Percentiles rank a stretch among this genome's conserved stretches.
Evolutionary conservation across 2,329 filamentous ascomycete genomes (phyloP).

Genomic region (Bipolaris gigantea): DNA sequence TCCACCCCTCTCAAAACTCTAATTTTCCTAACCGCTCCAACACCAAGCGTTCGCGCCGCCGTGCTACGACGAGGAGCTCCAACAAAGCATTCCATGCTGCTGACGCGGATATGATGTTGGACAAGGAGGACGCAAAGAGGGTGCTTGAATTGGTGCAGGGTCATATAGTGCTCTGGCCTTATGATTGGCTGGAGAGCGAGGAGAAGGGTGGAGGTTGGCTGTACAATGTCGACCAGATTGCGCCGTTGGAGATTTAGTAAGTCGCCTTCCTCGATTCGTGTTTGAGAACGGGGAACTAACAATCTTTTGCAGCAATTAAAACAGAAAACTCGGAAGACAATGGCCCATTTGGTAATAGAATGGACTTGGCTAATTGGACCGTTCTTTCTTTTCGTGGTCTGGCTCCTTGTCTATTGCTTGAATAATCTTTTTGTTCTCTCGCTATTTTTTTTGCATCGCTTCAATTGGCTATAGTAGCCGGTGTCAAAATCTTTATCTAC

Average conservation of each 20-base stretch:
- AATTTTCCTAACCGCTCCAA: constrained; percentile 12
- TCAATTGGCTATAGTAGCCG: neutral
- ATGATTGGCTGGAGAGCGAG: constrained; percentile 84
- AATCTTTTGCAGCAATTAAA: neutral
- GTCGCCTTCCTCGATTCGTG: neutral
- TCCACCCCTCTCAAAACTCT: constrained; percentile 8
- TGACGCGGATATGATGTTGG: constrained; percentile 70
- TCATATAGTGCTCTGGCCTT: constrained; percentile 86
- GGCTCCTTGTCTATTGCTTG: neutral
- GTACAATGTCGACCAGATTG: constrained; percentile 93
- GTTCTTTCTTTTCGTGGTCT: neutral
- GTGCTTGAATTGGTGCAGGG: constrained; percentile 82
- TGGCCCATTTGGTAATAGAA: neutral
- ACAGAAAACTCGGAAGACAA: neutral
- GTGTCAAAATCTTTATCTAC: neutral
- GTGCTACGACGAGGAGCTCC: constrained; percentile 71
- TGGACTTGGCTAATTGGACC: neutral
- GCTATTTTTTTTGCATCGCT: neutral
- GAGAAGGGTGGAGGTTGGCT: constrained; percentile 95
- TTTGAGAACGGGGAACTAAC: neutral
- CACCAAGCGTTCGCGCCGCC: constrained; percentile 56
- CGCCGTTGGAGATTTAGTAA: constrained; percentile 88
- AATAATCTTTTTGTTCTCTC: neutral
- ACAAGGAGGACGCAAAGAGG: constrained; percentile 75
- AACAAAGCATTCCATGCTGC: constrained; percentile 63